Base-by-base conservation (phyloP, 495 filamentous ascomycete species). In the Aspergillus sclerotiicarbonarius region DNA sequence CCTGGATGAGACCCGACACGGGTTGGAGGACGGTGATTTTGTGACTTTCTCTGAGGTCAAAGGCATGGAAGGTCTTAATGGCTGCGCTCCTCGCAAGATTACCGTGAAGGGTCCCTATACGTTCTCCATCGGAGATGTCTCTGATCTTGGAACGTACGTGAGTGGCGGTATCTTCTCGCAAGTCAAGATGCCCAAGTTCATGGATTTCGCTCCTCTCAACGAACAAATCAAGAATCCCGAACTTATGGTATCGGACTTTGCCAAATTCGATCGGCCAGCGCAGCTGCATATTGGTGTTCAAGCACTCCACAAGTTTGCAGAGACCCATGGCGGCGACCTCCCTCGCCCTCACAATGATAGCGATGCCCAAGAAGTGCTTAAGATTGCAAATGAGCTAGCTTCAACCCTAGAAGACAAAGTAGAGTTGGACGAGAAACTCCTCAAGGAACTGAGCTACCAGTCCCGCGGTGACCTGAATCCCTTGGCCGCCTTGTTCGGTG, bases 91-190 rank as follows among this genome's bases (percentile, higher is more conserved):
- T 35, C 85, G 87, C 55, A 95, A 96, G 75, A 76, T 99, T 41
- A 92, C 88, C 7, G 93, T 96, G 25, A 97, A 96, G 75, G 94
- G 84, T 55, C 95, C 95, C 4, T 98, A 97, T 68, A 95, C 94
- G 9, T 99, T 99, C 71, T 91, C 89, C 7, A 97, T 99, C 64
- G 94, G 92, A 29, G 91, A 98, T 74, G 91, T 96, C 8, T 91
- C 91, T 15, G 84, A 82, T 4, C 80, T 96, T 39, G 92, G 93
- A 21, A 75, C 87, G 60, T 99, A 99, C 74, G 74, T 88, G 73
- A 81, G 88, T 41, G 93, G 93, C 21, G 95, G 95, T 55, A 80
- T 97, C 37, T 99, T 86, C 67, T 88, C 85, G 9, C 95, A 99
- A 70, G 92, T 96, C 64, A 99, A 98, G 80, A 96, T 96, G 92